Percentiles rank a stretch among this genome's conserved stretches.
phyloP scores from a whole-genome alignment of 106 monocot species.

The Triglochin maritima region DNA sequence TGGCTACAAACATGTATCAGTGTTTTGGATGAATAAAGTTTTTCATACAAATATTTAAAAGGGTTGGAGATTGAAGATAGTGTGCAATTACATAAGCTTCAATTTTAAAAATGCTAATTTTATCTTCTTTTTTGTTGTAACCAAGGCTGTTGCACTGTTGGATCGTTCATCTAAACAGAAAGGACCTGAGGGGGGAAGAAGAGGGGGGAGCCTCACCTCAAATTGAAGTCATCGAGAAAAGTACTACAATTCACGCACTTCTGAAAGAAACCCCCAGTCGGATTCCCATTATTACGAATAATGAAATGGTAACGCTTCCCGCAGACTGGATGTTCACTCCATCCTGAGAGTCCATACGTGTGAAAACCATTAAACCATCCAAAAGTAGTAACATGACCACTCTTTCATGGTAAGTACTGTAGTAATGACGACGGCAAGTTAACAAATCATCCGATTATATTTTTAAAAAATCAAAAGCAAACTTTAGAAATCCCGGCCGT shows the following conservation, averaged over 20 bases:
- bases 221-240: constrained; percentile 25
- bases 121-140: neutral
- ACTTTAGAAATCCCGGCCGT: no score
- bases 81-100: neutral
- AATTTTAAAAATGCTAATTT: neutral
- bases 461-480: no score
- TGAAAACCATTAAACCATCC: neutral
- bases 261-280: constrained; percentile 9
- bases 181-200: neutral
- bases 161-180: neutral
- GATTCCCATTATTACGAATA: constrained; percentile 46
- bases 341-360: constrained; percentile 32
- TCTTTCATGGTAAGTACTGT: no score
- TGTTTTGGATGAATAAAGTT: neutral
- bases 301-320: constrained; percentile 91
- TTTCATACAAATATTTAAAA: neutral
- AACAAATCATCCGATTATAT: no score
- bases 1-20: no score
- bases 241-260: constrained; percentile 43
- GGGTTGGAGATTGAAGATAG: neutral
- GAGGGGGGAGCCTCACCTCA: constrained; percentile 31
- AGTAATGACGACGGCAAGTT: no score
- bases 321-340: constrained; percentile 94
- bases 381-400: no score
- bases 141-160: neutral